Evolutionary conservation across 2,329 filamentous ascomycete species (phyloP), one percentile per base, ranked within the genome.

Genomic region (Hymenotorrendiella dingleyae): DNA sequence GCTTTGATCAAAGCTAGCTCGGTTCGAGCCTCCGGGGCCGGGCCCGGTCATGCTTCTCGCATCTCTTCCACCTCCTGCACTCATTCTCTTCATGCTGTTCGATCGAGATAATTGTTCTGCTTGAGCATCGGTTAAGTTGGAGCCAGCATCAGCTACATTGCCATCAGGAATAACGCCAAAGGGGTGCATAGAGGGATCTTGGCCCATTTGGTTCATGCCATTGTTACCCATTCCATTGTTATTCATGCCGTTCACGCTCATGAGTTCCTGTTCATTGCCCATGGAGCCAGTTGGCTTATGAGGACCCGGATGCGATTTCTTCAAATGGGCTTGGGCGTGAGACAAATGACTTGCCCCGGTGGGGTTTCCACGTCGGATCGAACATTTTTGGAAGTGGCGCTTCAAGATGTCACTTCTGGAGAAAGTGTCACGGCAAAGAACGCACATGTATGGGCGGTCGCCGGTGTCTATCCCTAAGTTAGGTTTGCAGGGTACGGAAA

Each of bases 381-480:
- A 96, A 71, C 93, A 98, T 73, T 98, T 98, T 67, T 96, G 90
- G 69, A 97, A 98, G 70, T 98, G 93, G 53, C 93, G 87, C 74
- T 98, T 98, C 59, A 98, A 72, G 54, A 98, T 97, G 63, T 98
- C 93, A 74, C 89, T 95, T 64, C 93, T 84, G 36, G 88, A 95
- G 68, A 98, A 98, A 24, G 90, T 97, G 67, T 97, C 93, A 65
- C 93, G 89, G 74, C 93, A 98, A 39, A 98, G 75, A 54, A 94
- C 87, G 69, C 93, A 98, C 81, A 94, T 94, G 71, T 98, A 98
- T 44, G 93, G 93, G 54, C 93, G 87, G 66, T 97, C 91, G 60
- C 93, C 93, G 49, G 93, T 97, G 71, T 98, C 91, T 95, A 58
- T 24, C 37, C 42, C 42, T 12, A 36, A 21, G 50, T 61, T 54